A percentile compares a stretch with the other conserved stretches of the same genome.
These are phyloP conservation scores for Helicocarpus griseus DNA, from an alignment of 2,329 filamentous ascomycete genomes.

Conservation along the genomic window DNA sequence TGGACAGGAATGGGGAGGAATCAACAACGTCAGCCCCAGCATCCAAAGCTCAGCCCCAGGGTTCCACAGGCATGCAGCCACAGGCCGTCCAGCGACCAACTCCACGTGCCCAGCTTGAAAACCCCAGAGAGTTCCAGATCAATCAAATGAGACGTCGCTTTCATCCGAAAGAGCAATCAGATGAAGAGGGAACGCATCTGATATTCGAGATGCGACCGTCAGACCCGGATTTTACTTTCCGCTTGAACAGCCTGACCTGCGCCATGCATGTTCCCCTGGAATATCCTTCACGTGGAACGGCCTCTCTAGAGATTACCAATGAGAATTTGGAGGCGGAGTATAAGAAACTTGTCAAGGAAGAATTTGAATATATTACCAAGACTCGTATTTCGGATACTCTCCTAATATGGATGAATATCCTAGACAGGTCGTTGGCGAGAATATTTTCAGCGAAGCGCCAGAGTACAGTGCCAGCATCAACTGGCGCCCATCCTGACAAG, in stretches of 20 bases:
- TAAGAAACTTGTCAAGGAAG: conserved; percentile 65
- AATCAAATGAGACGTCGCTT: conserved; percentile 63
- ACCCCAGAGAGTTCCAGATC: conserved; percentile 66
- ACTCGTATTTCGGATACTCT: conserved; percentile 47
- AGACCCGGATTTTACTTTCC: conserved; percentile 76
- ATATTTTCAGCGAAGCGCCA: neutral
- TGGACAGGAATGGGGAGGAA: neutral
- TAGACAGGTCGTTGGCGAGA: conserved; percentile 55
- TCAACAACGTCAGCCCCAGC: conserved; percentile 11
- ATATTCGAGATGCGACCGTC: conserved; percentile 60
- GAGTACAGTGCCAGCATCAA: neutral
- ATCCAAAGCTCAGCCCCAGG: conserved; percentile 34
- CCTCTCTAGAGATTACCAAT: conserved; percentile 56
- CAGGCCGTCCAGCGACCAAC: conserved; percentile 51
- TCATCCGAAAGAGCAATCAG: conserved; percentile 37
- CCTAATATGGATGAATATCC: conserved; percentile 54
- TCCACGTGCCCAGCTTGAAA: conserved; percentile 52
- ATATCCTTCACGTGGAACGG: conserved; percentile 49
- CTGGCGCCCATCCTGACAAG: neutral
- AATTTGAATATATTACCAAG: conserved; percentile 57
- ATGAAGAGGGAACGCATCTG: conserved; percentile 46
- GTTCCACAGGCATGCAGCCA: neutral
- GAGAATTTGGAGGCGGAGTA: conserved; percentile 62
- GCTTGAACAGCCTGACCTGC: conserved; percentile 60
- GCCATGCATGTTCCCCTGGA: conserved; percentile 53